These are phyloP conservation scores for Debaryomycetaceae sp. DNA, from an alignment of 1,139 yeast species.

Conservation along the genomic window DNA sequence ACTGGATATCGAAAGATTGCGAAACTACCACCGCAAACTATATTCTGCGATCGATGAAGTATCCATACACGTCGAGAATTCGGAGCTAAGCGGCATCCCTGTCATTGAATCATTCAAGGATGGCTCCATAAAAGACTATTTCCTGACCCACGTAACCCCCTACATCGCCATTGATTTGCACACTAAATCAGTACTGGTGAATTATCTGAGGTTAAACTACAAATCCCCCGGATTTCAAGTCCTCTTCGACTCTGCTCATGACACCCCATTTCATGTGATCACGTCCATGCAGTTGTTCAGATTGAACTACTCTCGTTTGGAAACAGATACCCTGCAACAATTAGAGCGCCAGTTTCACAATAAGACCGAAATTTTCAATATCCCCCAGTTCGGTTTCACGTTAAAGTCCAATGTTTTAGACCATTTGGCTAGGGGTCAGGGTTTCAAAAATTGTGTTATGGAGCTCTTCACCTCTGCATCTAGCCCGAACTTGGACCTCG, in stretches of 20 bases:
- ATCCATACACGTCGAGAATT: constrained; percentile 30
- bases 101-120: constrained; percentile 26
- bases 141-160: constrained; percentile 18
- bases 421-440: constrained; percentile 29
- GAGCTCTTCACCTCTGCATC: constrained; percentile 43
- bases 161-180: constrained; percentile 23
- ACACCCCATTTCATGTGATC: constrained; percentile 51
- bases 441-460: constrained; percentile 34
- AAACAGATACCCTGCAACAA: constrained; percentile 9
- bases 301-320: constrained; percentile 22
- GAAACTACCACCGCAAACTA: constrained; percentile 14
- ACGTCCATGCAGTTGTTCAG: constrained; percentile 40
- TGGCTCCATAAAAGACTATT: constrained; percentile 24
- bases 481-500: constrained; percentile 47
- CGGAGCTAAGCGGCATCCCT: constrained; percentile 31
- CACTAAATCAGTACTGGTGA: constrained; percentile 30
- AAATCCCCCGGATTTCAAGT: constrained; percentile 60
- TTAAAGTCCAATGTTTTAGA: constrained; percentile 51
- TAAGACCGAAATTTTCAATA: constrained; percentile 40
- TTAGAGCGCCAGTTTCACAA: constrained; percentile 10
- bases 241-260: constrained; percentile 41
- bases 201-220: constrained; percentile 26
- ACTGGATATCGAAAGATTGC: constrained; percentile 9
- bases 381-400: constrained; percentile 51
- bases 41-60: constrained; percentile 16